These are phyloP conservation scores for Coccinonectria pachysandricola DNA, from an alignment of 2,329 filamentous ascomycete genomes.

Conservation along the genomic window DNA sequence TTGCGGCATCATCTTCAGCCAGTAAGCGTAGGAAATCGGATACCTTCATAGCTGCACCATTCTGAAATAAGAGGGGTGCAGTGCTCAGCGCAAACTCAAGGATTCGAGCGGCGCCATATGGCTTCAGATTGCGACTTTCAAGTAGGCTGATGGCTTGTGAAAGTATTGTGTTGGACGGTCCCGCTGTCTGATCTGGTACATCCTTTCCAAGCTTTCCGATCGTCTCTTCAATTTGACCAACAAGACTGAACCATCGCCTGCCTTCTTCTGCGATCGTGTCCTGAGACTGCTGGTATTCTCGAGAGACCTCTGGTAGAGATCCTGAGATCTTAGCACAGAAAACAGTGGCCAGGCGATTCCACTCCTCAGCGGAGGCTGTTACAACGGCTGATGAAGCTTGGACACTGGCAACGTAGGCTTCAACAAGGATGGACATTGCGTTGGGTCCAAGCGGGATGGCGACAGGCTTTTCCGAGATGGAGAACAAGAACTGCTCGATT, in stretches of 20 bases:
- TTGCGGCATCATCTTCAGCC: constrained; percentile 43
- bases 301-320: constrained; percentile 73
- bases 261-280: constrained; percentile 55
- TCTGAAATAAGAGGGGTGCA: constrained; percentile 31
- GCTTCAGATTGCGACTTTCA: constrained; percentile 43
- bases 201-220: constrained; percentile 10
- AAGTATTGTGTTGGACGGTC: constrained; percentile 22
- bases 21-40: constrained; percentile 37
- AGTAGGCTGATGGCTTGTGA: constrained; percentile 32
- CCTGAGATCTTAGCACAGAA: constrained; percentile 59
- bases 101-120: constrained; percentile 42
- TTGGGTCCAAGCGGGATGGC: constrained; percentile 24
- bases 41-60: constrained; percentile 24
- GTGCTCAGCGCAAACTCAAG: constrained; percentile 29
- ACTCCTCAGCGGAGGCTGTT: constrained; percentile 45
- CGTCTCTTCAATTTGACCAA: constrained; percentile 33
- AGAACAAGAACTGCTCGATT: constrained; percentile 43
- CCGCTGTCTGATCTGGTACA: constrained; percentile 20
- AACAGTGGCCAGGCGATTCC: constrained; percentile 49
- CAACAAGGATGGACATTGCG: constrained; percentile 31
- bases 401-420: constrained; percentile 36
- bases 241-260: constrained; percentile 55
- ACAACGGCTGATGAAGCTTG: constrained; percentile 32
- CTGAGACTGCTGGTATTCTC: constrained; percentile 65
- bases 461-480: constrained; percentile 28